Evolutionary conservation across 345 rosid genomes (phyloP).

Genomic region (Eucalyptus marginata): DNA sequence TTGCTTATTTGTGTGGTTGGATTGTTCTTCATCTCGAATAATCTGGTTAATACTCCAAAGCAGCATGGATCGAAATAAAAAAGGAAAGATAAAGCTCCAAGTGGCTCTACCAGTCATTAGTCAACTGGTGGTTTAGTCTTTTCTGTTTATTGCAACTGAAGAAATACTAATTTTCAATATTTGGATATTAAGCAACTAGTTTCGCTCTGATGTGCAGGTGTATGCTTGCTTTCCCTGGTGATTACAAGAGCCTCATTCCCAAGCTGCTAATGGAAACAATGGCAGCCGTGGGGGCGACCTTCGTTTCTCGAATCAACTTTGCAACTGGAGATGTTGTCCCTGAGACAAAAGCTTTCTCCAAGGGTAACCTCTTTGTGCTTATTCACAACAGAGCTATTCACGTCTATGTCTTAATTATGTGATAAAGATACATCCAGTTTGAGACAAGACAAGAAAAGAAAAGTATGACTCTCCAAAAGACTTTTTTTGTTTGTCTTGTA

Average conservation of each 20-base stretch:
- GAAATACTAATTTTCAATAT: neutral
- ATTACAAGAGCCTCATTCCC: conserved; percentile 69
- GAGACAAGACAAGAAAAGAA: neutral
- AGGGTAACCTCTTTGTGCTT: conserved; percentile 31
- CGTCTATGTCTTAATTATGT: neutral
- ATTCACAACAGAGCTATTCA: neutral
- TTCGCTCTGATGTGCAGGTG: conserved; percentile 44
- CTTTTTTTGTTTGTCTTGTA: neutral
- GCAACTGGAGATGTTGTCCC: conserved; percentile 89
- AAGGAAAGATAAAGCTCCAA: neutral
- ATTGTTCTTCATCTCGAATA: neutral
- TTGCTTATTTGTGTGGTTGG: neutral
- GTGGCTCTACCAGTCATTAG: neutral
- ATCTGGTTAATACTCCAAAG: neutral
- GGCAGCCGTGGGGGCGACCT: conserved; percentile 61
- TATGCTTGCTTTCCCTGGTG: conserved; percentile 89
- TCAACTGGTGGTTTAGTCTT: neutral
- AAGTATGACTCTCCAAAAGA: neutral
- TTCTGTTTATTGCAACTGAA: neutral
- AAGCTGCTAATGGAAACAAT: conserved; percentile 78
- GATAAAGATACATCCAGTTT: neutral
- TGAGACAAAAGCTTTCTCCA: conserved; percentile 82
- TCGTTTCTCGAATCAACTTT: conserved; percentile 76
- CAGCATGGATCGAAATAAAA: neutral
- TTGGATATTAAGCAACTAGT: neutral